These are phyloP conservation scores for Osmanthus fragrans DNA, from an alignment of 257 asterid species.

Conservation along the genomic window DNA sequence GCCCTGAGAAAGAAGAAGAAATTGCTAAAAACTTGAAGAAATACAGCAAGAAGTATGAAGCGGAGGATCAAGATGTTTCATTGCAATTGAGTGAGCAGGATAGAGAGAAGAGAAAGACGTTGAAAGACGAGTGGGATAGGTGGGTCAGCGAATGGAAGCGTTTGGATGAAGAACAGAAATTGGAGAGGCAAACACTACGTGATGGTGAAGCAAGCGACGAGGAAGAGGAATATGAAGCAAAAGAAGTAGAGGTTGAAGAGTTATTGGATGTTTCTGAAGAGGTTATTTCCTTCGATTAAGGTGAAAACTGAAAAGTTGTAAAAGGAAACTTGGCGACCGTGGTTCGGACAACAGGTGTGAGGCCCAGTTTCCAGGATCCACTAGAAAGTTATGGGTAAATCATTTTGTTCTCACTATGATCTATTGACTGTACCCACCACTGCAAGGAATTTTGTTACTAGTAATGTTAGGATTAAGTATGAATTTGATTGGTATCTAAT, in stretches of 20 bases:
- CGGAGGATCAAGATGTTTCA: slow-evolving; percentile 87
- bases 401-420: background rate
- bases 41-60: slow-evolving; percentile 79
- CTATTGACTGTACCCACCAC: background rate
- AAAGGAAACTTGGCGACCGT: background rate
- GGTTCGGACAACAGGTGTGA: background rate
- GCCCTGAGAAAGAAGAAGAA: slow-evolving; percentile 86
- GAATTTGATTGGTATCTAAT: slow-evolving; percentile 1
- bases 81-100: slow-evolving; percentile 81
- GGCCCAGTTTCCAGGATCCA: background rate
- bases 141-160: slow-evolving; percentile 83
- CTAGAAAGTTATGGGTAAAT: background rate
- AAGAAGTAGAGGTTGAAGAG: slow-evolving; percentile 84
- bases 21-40: slow-evolving; percentile 73
- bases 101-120: slow-evolving; percentile 66
- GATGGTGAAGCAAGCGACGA: slow-evolving; percentile 92
- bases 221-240: slow-evolving; percentile 88
- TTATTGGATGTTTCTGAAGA: slow-evolving; percentile 66
- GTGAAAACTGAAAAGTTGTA: background rate
- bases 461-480: background rate
- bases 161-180: slow-evolving; percentile 67
- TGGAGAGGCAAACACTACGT: slow-evolving; percentile 67
- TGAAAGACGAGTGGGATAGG: slow-evolving; percentile 90
- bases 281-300: slow-evolving; percentile 61
- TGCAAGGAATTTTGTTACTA: background rate